Evolutionary conservation across 2,329 filamentous ascomycete genomes (phyloP).

Genomic region (Zymoseptoria pseudotritici): DNA sequence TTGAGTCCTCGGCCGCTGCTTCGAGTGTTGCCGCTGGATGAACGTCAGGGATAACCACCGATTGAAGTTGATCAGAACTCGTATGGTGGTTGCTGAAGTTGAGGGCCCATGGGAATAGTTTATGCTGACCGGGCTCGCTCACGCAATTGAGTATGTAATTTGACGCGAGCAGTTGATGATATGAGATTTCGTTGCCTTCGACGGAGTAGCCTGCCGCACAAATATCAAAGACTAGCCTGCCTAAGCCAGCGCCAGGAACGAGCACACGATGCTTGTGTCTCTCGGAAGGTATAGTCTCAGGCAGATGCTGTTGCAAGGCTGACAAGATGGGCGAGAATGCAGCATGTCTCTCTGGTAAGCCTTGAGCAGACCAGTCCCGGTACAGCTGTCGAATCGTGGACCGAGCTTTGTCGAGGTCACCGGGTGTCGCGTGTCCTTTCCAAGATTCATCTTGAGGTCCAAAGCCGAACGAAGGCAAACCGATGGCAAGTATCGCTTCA

Average conservation of each 20-base stretch:
- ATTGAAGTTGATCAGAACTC: constrained; percentile 65
- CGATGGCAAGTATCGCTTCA: constrained; percentile 64
- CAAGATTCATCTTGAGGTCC: constrained; percentile 47
- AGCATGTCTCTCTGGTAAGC: constrained; percentile 62
- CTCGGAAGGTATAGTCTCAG: constrained; percentile 17
- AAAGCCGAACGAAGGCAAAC: constrained; percentile 61
- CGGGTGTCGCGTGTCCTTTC: constrained; percentile 61
- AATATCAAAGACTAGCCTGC: constrained; percentile 81
- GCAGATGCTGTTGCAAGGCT: constrained; percentile 50
- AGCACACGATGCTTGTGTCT: constrained; percentile 56
- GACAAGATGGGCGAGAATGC: constrained; percentile 68
- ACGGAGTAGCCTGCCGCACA: constrained; percentile 63
- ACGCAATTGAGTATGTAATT: constrained; percentile 67
- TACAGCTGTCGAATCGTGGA: constrained; percentile 92
- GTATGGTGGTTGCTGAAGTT: constrained; percentile 78
- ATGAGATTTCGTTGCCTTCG: constrained; percentile 92
- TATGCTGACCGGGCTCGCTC: constrained; percentile 53
- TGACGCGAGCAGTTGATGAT: constrained; percentile 88
- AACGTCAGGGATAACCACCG: constrained; percentile 71
- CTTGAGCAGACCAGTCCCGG: constrained; percentile 84
- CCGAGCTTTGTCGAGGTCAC: constrained; percentile 81
- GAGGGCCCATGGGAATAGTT: constrained; percentile 77
- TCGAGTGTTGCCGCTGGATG: constrained; percentile 34
- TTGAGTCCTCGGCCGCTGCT: constrained; percentile 18
- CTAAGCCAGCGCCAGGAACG: constrained; percentile 83